These are phyloP conservation scores for Coleophoma cylindrospora DNA, from an alignment of 2,329 filamentous ascomycete species.

Conservation along the genomic window DNA sequence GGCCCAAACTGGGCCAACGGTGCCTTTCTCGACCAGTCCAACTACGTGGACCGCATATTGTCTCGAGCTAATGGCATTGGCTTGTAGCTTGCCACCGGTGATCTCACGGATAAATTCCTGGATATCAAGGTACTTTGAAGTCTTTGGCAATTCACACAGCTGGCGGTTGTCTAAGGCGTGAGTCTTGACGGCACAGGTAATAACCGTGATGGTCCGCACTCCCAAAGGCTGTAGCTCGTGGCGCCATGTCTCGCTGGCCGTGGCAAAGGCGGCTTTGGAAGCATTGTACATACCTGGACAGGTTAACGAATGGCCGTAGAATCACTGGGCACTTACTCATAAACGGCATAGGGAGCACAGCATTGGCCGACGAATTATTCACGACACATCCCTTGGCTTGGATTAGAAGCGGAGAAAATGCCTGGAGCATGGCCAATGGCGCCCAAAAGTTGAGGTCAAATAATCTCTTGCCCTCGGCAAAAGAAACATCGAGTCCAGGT, in stretches of 20 bases:
- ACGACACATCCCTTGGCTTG: constrained; percentile 14
- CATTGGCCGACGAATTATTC: no score
- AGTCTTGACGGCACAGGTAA: constrained; percentile 14
- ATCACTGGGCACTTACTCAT: no score
- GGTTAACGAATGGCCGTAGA: no score
- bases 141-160: neutral
- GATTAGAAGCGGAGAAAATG: constrained; percentile 17
- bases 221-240: no score
- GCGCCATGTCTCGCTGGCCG: no score
- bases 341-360: no score
- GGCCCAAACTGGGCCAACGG: neutral
- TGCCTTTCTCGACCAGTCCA: neutral
- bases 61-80: neutral
- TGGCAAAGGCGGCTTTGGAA: no score
- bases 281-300: no score
- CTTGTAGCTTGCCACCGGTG: neutral
- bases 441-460: constrained; percentile 19
- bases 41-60: neutral
- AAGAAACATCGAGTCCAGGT: constrained; percentile 21
- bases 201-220: no score
- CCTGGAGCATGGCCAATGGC: constrained; percentile 17
- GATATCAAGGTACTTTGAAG: neutral
- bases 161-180: neutral
- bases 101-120: neutral
- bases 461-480: constrained; percentile 15